These are phyloP conservation scores for Benincasa hispida DNA, from an alignment of 306 rosid genomes.

Conservation along the genomic window DNA sequence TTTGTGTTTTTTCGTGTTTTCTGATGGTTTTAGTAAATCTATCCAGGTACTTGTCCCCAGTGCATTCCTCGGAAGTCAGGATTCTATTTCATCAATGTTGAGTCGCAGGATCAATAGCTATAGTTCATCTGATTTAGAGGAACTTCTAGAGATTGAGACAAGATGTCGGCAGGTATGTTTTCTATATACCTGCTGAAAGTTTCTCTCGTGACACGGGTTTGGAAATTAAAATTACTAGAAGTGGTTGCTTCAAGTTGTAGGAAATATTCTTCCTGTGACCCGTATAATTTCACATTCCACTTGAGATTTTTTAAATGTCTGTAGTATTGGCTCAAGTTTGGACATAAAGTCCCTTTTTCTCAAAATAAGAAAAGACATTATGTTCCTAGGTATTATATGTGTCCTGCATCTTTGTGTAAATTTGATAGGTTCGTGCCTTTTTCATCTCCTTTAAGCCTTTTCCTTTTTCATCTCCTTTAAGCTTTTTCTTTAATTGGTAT, in stretches of 20 bases:
- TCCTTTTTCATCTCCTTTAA: background rate
- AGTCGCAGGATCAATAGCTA: conserved; percentile 20
- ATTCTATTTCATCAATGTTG: conserved; percentile 29
- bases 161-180: conserved; percentile 49
- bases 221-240: background rate
- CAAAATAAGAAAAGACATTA: background rate
- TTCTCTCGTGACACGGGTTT: background rate
- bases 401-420: background rate
- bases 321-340: background rate
- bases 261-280: background rate
- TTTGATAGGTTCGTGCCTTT: background rate
- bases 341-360: background rate
- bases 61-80: background rate
- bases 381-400: background rate
- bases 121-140: conserved; percentile 25
- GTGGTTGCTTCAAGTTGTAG: background rate
- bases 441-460: background rate
- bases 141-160: conserved; percentile 40
- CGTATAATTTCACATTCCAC: background rate
- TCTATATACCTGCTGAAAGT: background rate
- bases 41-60: background rate
- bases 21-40: background rate
- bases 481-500: background rate
- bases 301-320: background rate
- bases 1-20: background rate